Conservation (phyloP, 2,329 filamentous ascomycete species). For the Penicillium sp. region DNA sequence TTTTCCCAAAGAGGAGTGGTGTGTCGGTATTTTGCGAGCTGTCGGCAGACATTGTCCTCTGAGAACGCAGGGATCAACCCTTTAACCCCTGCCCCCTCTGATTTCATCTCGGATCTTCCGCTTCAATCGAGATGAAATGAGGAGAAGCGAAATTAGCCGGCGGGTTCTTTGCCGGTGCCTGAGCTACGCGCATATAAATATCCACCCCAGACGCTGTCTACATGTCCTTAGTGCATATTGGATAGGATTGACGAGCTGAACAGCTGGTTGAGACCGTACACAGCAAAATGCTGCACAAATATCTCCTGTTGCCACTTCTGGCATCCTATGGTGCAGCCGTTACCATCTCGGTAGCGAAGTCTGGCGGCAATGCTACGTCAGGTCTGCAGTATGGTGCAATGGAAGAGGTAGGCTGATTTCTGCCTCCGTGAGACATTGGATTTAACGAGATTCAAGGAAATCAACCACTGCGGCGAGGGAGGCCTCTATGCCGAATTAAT, state of each 20-base stretch:
- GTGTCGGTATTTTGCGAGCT: slow-evolving; percentile 1
- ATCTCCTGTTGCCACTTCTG: slow-evolving; percentile 28
- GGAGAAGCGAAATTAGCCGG: slow-evolving; percentile 3
- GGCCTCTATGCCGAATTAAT: slow-evolving; percentile 40
- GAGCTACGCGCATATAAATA: slow-evolving; percentile 2
- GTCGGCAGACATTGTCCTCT: background rate
- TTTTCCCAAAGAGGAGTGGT: slow-evolving; percentile 14
- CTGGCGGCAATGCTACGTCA: slow-evolving; percentile 31
- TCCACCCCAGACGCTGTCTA: background rate
- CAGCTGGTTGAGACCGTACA: background rate
- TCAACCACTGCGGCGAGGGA: slow-evolving; percentile 36
- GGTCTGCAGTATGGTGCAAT: slow-evolving; percentile 33
- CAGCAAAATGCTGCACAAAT: slow-evolving; percentile 21
- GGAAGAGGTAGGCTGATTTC: slow-evolving; percentile 27
- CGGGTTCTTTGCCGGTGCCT: background rate
- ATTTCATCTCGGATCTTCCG: background rate
- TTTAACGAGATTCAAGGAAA: slow-evolving; percentile 21
- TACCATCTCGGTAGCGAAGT: slow-evolving; percentile 31
- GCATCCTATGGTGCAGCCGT: slow-evolving; percentile 28
- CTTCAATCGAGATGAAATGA: background rate
- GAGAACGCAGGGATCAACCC: background rate
- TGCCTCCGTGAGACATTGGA: background rate
- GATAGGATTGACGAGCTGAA: slow-evolving; percentile 13
- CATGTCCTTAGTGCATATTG: background rate
- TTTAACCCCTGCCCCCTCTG: background rate